Evolutionary conservation across 1,284 basidiomycete species (phyloP).

Genomic region (Caloboletus inedulis): DNA sequence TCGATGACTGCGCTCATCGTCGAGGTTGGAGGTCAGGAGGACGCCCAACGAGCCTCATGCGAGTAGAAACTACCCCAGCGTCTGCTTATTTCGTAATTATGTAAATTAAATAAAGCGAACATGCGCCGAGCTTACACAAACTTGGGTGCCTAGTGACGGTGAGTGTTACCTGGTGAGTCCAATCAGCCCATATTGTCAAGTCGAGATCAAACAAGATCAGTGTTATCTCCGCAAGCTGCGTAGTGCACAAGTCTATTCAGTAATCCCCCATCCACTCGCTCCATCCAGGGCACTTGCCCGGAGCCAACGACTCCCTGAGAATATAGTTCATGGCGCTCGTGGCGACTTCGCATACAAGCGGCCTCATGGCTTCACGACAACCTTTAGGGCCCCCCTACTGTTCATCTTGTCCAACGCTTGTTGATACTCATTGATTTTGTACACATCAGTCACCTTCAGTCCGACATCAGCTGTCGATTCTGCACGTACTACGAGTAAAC

Average conservation of each 20-base stretch:
- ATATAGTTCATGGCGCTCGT: neutral
- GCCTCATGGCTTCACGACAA: conserved; percentile 51
- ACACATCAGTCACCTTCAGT: conserved; percentile 50
- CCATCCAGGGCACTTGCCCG: neutral
- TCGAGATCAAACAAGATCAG: neutral
- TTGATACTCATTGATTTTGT: conserved; percentile 74
- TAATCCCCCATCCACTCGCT: neutral
- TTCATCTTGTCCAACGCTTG: conserved; percentile 82
- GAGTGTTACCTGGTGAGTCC: neutral
- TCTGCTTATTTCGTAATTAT: conserved; percentile 14
- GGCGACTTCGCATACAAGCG: neutral
- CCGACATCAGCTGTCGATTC: neutral
- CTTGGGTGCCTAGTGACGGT: neutral
- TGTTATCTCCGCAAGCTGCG: neutral
- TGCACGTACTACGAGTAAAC: neutral
- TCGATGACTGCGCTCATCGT: conserved; percentile 20
- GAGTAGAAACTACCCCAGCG: conserved; percentile 9
- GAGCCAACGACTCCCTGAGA: neutral
- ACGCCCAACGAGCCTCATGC: neutral
- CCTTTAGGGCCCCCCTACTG: conserved; percentile 61
- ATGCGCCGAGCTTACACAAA: neutral
- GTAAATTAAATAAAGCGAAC: neutral
- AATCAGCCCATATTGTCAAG: neutral
- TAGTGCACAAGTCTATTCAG: neutral
- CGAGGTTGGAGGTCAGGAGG: neutral